Conservation (phyloP, 2,329 filamentous ascomycete species). For the Aspergillus transmontanensis region DNA sequence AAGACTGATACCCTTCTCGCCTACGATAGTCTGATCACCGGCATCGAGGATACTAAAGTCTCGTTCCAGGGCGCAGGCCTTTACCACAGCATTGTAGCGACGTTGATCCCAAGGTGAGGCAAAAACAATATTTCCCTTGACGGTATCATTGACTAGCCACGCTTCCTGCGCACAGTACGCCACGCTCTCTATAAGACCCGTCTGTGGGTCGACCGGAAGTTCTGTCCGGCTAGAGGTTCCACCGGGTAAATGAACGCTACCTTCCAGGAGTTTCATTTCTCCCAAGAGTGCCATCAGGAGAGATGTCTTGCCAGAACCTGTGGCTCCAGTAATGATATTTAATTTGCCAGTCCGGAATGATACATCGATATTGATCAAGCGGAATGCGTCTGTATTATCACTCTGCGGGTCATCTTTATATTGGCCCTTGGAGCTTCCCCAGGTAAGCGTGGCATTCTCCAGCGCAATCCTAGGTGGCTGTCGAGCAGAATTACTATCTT, state of each 20-base stretch:
- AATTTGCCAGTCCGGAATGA: conserved; percentile 83
- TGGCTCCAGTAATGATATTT: conserved; percentile 90
- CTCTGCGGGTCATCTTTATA: conserved; percentile 60
- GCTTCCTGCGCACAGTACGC: conserved; percentile 97
- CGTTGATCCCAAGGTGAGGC: conserved; percentile 76
- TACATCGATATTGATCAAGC: conserved; percentile 79
- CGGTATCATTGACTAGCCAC: conserved; percentile 94
- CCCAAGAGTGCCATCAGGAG: conserved; percentile 93
- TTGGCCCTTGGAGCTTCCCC: conserved; percentile 66
- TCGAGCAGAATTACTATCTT: conserved; percentile 68
- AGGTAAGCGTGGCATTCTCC: conserved; percentile 80
- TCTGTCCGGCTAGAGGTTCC: conserved; percentile 79
- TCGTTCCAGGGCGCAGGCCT: conserved; percentile 86
- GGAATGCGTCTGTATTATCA: conserved; percentile 74
- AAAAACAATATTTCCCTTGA: conserved; percentile 95
- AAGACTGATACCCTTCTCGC: conserved; percentile 94
- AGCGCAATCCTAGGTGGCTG: conserved; percentile 81
- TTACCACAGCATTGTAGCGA: conserved; percentile 83
- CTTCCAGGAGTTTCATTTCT: conserved; percentile 87
- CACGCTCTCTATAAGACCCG: conserved; percentile 84
- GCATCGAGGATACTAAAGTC: conserved; percentile 90
- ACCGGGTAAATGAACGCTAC: conserved; percentile 81
- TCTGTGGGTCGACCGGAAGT: conserved; percentile 76
- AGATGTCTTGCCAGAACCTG: conserved; percentile 93
- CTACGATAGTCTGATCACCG: conserved; percentile 90